phyloP scores from a whole-genome alignment of 2,329 filamentous ascomycete genomes.

The Colletotrichum orchidophilum region DNA sequence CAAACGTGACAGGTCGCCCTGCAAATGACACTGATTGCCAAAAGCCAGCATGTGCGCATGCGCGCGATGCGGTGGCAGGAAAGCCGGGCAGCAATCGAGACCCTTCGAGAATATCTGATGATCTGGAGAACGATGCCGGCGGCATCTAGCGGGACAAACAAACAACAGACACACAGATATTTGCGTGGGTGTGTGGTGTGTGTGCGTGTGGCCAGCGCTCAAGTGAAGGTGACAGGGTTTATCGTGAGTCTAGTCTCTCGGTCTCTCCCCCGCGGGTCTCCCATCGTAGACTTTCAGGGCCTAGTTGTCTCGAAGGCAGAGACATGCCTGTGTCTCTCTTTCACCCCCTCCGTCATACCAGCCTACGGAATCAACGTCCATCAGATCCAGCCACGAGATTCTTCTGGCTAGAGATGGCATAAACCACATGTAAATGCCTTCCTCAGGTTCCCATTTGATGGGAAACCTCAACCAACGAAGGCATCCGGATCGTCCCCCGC shows the following conservation, averaged over 20 bases:
- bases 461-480: constrained; percentile 1
- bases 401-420: not conserved
- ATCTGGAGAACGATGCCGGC: not conserved
- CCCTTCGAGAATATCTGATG: not conserved
- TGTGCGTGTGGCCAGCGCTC: constrained; percentile 6
- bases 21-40: not conserved
- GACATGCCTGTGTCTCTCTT: not conserved
- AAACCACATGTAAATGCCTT: constrained; percentile 15
- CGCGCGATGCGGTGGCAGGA: not conserved
- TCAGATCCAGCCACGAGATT: not conserved
- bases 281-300: not conserved
- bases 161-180: too few relatives aligned
- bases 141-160: too few relatives aligned
- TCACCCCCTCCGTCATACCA: not conserved
- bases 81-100: not conserved
- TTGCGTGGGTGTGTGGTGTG: not conserved
- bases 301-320: not conserved
- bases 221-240: not conserved
- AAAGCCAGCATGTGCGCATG: not conserved
- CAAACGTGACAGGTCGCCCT: not conserved
- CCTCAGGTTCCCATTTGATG: not conserved
- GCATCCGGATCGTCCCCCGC: not conserved
- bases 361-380: not conserved
- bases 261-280: not conserved
- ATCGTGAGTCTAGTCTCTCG: constrained; percentile 2